Percentiles rank a stretch among this genome's conserved stretches.
Evolutionary conservation across 352 stramenopile species (phyloP).

Genomic region (Globisporangium paroecandrum): DNA sequence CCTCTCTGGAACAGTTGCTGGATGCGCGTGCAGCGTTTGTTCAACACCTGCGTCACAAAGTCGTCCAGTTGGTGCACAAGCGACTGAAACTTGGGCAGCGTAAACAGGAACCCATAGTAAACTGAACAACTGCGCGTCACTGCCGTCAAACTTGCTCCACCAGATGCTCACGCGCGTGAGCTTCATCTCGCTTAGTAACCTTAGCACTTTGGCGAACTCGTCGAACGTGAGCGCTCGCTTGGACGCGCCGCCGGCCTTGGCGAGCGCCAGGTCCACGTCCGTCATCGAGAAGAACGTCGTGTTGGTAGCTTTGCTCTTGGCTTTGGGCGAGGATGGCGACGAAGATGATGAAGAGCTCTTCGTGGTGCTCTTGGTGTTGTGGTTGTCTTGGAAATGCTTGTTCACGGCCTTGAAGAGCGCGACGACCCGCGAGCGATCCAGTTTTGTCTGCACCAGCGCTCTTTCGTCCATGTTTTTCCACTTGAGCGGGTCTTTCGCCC

Average conservation of each 20-base stretch:
- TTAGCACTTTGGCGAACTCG: slow-evolving; percentile 38
- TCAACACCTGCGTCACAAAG: slow-evolving; percentile 25
- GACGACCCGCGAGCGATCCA: slow-evolving; percentile 53
- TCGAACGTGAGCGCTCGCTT: slow-evolving; percentile 47
- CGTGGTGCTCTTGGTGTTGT: slow-evolving; percentile 6
- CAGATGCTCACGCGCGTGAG: slow-evolving; percentile 28
- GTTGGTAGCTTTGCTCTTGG: slow-evolving; percentile 13
- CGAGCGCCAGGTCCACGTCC: slow-evolving; percentile 59
- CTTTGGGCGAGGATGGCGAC: not conserved
- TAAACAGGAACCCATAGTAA: slow-evolving; percentile 46
- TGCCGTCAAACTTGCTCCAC: slow-evolving; percentile 44
- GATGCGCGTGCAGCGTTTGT: slow-evolving; percentile 23
- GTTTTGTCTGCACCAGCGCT: slow-evolving; percentile 33
- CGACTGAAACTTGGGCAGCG: slow-evolving; percentile 24
- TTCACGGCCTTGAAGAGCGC: slow-evolving; percentile 43
- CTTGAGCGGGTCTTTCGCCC: slow-evolving; percentile 32
- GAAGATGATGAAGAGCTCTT: not conserved
- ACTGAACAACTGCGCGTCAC: slow-evolving; percentile 36
- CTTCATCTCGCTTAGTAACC: slow-evolving; percentile 31
- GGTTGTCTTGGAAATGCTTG: slow-evolving; percentile 21
- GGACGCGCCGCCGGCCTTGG: slow-evolving; percentile 40
- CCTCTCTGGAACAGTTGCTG: slow-evolving; percentile 32
- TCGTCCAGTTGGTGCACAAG: slow-evolving; percentile 16
- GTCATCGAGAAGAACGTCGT: slow-evolving; percentile 38
- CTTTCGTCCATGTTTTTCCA: slow-evolving; percentile 37